Base-by-base conservation (phyloP, 2,329 filamentous ascomycete genomes). In the Fusarium verticillioides region DNA sequence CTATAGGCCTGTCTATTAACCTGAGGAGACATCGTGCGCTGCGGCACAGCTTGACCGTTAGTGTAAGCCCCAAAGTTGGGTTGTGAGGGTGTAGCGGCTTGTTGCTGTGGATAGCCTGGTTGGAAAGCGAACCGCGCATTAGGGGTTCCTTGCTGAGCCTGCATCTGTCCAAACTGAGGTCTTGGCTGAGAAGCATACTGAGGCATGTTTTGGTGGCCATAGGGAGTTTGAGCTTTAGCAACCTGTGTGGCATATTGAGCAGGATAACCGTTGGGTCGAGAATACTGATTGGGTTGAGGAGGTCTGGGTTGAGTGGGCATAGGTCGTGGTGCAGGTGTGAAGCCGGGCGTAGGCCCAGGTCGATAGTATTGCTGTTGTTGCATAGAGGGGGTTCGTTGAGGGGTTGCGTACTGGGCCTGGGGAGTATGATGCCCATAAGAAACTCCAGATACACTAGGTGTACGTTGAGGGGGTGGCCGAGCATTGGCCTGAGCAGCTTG, bases 221-320 rank as follows among this genome's bases (percentile, higher is more conserved):
- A 89, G 0, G 85, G 84, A 12, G 85, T 84, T 64, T 87, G 85
- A 16, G 85, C 82, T 76, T 90, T 90, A 54, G 83, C 84, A 58
- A 88, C 81, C 73, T 87, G 86, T 12, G 86, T 85, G 9, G 85
- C 83, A 70, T 86, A 89, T 53, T 82, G 83, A 59, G 80, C 82
- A 13, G 82, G 79, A 72, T 85, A 88, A 9, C 85, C 84, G 56
- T 86, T 87, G 9, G 85, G 81, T 39, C 85, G 84, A 36, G 86
- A 83, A 76, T 88, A 89, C 62, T 85, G 83, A 40, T 87, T 84
- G 18, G 84, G 82, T 59, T 84, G 84, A 54, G 84, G 82, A 7
- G 82, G 79, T 58, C 83, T 82, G 12, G 81, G 64, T 56, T 79
- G 79, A 42, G 81, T 78, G 28, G 77, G 79, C 73, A 80, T 75